phyloP scores from a whole-genome alignment of 768 basidiomycete genomes.

The Mycena crocata region DNA sequence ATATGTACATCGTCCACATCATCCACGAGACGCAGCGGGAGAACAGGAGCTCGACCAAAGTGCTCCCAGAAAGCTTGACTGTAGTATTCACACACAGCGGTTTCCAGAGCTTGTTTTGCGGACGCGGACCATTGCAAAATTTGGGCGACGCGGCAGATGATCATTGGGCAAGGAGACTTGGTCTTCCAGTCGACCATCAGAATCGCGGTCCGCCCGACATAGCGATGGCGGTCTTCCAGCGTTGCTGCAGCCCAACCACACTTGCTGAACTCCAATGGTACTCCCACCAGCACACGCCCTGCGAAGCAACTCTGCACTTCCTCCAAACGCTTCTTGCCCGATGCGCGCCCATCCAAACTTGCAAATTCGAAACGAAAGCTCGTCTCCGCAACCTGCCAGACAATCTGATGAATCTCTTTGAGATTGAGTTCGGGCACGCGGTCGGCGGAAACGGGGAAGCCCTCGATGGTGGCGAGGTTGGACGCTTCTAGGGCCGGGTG shows the following conservation, averaged over 20 bases:
- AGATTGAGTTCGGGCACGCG: background rate
- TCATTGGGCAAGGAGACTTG: background rate
- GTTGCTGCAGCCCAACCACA: background rate
- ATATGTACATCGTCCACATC: background rate
- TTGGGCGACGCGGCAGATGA: background rate
- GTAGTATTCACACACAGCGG: background rate
- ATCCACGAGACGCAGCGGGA: background rate
- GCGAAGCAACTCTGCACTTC: background rate
- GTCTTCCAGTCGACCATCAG: slow-evolving; percentile 3
- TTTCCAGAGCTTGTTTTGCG: background rate
- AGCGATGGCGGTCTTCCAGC: background rate
- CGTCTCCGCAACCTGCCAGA: background rate
- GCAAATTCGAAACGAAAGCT: background rate
- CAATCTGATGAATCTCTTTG: background rate
- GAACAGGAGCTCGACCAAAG: background rate
- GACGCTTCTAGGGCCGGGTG: background rate
- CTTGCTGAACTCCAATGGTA: background rate
- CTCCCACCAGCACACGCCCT: background rate
- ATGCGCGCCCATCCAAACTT: background rate
- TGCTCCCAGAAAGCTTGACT: slow-evolving; percentile 2
- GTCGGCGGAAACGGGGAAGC: background rate
- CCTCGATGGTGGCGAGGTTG: background rate
- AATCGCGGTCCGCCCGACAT: background rate
- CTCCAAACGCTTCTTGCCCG: background rate
- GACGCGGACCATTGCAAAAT: background rate